A percentile compares a stretch with the other conserved stretches of the same genome.
Evolutionary conservation across 2,329 filamentous ascomycete genomes (phyloP).

Genomic region (Dactylellina parvicollis): DNA sequence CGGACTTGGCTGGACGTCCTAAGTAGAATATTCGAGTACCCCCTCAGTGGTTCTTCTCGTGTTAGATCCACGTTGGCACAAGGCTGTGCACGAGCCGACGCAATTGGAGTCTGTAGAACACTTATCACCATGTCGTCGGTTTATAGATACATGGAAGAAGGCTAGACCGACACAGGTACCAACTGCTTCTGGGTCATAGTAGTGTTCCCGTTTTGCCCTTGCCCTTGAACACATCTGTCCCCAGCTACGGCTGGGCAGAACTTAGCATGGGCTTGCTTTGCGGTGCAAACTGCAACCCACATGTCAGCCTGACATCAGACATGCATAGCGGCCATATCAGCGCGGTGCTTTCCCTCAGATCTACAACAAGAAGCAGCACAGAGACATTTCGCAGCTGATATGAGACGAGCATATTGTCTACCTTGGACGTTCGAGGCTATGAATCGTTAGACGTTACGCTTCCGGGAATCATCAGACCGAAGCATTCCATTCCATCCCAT

Average conservation of each 20-base stretch:
- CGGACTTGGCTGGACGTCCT: conserved; percentile 50
- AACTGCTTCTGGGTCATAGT: conserved; percentile 23
- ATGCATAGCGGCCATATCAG: conserved; percentile 33
- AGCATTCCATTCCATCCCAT: conserved; percentile 32
- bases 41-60: conserved; percentile 17
- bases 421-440: background rate
- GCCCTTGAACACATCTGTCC: conserved; percentile 34
- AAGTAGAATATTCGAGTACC: too few species aligned
- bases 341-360: conserved; percentile 39
- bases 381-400: background rate
- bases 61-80: conserved; percentile 54
- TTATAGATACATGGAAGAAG: background rate
- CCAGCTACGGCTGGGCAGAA: conserved; percentile 22
- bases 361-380: conserved; percentile 11
- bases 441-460: conserved; percentile 10
- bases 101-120: conserved; percentile 44
- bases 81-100: conserved; percentile 51
- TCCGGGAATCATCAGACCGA: conserved; percentile 21
- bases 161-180: conserved; percentile 43
- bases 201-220: conserved; percentile 48
- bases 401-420: background rate
- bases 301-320: conserved; percentile 55
- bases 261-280: conserved; percentile 4
- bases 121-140: conserved; percentile 20
- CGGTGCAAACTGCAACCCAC: conserved; percentile 34